Evolutionary conservation across 1,139 yeast species (phyloP), one percentile per base, ranked within the genome.

Genomic region (Kodamaea ohmeri): DNA sequence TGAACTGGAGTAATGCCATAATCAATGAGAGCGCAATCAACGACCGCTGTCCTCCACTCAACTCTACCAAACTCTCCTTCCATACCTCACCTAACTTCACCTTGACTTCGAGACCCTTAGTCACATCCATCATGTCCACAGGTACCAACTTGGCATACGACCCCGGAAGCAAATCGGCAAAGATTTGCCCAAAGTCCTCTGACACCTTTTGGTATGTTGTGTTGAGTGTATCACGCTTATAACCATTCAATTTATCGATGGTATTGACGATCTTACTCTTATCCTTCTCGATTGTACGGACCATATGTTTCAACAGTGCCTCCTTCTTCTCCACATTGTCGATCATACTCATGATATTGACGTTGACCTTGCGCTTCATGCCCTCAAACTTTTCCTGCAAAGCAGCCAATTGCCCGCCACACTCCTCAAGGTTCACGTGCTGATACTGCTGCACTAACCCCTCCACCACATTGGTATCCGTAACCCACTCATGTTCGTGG

Each of bases 41-140:
- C 0, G 97, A 92, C 49, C 98, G 68, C 61, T 94, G 99, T 21
- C 99, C 99, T 42, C 99, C 99, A 12, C 97, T 88, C 34, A 94
- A 70, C 61, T 94, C 99, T 3, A 90, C 94, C 47, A 94, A 73
- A 52, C 96, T 86, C 51, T 90, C 96, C 57, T 94, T 94, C 98
- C 98, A 92, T 7, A 90, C 89, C 36, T 77, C 80, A 4, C 98
- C 98, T 19, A 94, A 67, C 52, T 87, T 81, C 1, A 94, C 98
- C 56, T 83, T 85, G 24, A 94, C 95, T 56, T 88, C 96, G 21
- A 94, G 68, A 18, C 99, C 99, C 48, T 85, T 79, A 0, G 96
- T 86, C 6, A 94, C 87, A 53, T 89, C 95, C 52, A 76, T 73
- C 32, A 78, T 78, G 50, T 87, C 88, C 1, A 81, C 76, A 1